A percentile compares a stretch with the other conserved stretches of the same genome.
Evolutionary conservation across 495 filamentous ascomycete genomes (phyloP).

Genomic region (Penicillium verhagenii): DNA sequence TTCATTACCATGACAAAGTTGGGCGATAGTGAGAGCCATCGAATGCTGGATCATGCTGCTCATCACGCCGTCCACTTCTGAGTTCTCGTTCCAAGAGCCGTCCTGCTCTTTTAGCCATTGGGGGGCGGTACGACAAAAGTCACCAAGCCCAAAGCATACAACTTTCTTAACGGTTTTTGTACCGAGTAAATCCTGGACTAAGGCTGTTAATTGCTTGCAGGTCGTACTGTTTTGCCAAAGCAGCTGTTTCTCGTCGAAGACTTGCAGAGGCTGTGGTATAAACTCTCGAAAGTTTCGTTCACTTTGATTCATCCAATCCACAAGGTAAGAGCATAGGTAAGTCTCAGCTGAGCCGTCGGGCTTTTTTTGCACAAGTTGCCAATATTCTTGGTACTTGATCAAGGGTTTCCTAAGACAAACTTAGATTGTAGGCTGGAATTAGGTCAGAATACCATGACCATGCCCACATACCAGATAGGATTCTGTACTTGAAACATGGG

Average conservation of each 20-base stretch:
- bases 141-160: conserved; percentile 40
- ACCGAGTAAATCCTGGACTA: conserved; percentile 27
- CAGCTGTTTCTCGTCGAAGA: conserved; percentile 31
- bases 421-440: conserved; percentile 25
- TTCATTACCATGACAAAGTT: conserved; percentile 28
- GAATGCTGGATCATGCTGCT: conserved; percentile 31
- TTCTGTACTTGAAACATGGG: conserved; percentile 38
- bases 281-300: conserved; percentile 31
- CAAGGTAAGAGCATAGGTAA: conserved; percentile 38
- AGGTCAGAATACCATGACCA: conserved; percentile 19
- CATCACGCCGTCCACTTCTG: conserved; percentile 26
- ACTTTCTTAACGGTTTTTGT: conserved; percentile 34
- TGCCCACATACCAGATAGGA: conserved; percentile 38
- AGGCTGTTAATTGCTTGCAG: conserved; percentile 24
- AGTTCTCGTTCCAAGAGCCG: conserved; percentile 27
- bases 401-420: conserved; percentile 28
- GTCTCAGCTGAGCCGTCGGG: conserved; percentile 28
- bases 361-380: conserved; percentile 29
- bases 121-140: conserved; percentile 31
- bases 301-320: conserved; percentile 37
- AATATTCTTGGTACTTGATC: conserved; percentile 34
- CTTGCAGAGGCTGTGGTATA: conserved; percentile 30
- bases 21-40: conserved; percentile 35
- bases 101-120: conserved; percentile 31
- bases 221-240: conserved; percentile 32